Percentiles rank a stretch among this genome's conserved stretches.
phyloP scores from a whole-genome alignment of 164 flowering plant genomes.

The Magnolia kwangsiensis region DNA sequence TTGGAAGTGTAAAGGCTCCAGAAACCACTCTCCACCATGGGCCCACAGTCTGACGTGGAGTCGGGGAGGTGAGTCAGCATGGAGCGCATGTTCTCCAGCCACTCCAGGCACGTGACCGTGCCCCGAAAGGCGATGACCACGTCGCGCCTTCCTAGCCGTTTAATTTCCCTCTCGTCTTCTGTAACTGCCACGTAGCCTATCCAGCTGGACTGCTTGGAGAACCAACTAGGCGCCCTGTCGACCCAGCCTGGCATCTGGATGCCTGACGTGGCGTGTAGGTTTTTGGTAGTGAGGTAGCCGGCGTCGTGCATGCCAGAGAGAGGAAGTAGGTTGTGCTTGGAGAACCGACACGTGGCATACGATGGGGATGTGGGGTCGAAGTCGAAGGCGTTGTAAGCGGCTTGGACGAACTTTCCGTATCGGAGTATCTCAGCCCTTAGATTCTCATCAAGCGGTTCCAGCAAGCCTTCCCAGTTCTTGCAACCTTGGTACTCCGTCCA shows the following conservation, averaged over 20 bases:
- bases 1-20: slow-evolving; percentile 59
- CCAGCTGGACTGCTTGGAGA: slow-evolving; percentile 56
- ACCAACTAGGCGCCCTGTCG: slow-evolving; percentile 40
- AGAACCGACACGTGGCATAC: slow-evolving; percentile 45
- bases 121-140: slow-evolving; percentile 70
- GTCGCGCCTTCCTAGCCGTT: slow-evolving; percentile 71
- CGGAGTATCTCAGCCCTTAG: slow-evolving; percentile 60
- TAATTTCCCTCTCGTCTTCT: slow-evolving; percentile 51
- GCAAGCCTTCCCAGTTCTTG: slow-evolving; percentile 59
- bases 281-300: slow-evolving; percentile 51
- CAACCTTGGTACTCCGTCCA: slow-evolving; percentile 78
- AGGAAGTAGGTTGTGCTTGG: slow-evolving; percentile 31
- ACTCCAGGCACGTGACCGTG: slow-evolving; percentile 75
- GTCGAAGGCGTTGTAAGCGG: slow-evolving; percentile 58
- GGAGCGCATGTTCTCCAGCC: slow-evolving; percentile 78
- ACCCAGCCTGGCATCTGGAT: slow-evolving; percentile 57
- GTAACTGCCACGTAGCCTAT: slow-evolving; percentile 84
- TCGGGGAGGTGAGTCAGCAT: slow-evolving; percentile 37
- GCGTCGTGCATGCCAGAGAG: slow-evolving; percentile 29
- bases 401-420: slow-evolving; percentile 70
- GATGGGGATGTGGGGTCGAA: slow-evolving; percentile 56
- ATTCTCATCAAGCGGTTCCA: slow-evolving; percentile 67
- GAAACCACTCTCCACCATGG: slow-evolving; percentile 82
- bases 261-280: slow-evolving; percentile 58
- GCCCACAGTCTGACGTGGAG: slow-evolving; percentile 5